These are phyloP conservation scores for Fusarium dlaminii DNA, from an alignment of 2,329 filamentous ascomycete species.

Conservation along the genomic window DNA sequence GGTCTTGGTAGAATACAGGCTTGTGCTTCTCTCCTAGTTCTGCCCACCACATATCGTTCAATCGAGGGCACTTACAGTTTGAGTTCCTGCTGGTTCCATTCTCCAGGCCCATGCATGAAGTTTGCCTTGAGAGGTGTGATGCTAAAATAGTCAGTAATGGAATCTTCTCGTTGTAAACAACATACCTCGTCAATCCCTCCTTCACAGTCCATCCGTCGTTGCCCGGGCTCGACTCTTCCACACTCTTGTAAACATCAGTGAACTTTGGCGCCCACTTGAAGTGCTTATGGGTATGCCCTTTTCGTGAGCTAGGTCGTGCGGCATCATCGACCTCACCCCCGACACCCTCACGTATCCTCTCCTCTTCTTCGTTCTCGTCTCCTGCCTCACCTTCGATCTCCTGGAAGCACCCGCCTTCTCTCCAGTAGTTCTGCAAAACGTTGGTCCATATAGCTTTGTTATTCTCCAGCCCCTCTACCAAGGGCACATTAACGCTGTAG, in stretches of 20 bases:
- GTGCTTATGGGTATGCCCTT: conserved; percentile 78
- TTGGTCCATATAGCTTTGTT: conserved; percentile 82
- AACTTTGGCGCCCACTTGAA: conserved; percentile 96
- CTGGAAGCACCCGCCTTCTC: conserved; percentile 83
- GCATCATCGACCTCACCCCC: conserved; percentile 56
- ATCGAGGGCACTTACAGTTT: conserved; percentile 75
- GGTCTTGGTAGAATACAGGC: conserved; percentile 45
- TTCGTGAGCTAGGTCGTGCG: conserved; percentile 38
- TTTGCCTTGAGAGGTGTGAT: conserved; percentile 92
- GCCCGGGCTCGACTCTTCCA: conserved; percentile 80
- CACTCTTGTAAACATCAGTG: conserved; percentile 85
- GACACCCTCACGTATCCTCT: conserved; percentile 74
- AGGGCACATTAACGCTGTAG: conserved; percentile 91
- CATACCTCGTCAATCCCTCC: conserved; percentile 84
- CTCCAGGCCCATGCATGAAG: conserved; percentile 79
- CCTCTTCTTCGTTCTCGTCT: conserved; percentile 76
- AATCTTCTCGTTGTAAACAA: conserved; percentile 12
- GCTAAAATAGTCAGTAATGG: conserved; percentile 55
- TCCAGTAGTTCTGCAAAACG: conserved; percentile 93
- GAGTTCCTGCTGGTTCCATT: conserved; percentile 75
- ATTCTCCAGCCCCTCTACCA: conserved; percentile 77
- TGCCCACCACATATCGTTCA: conserved; percentile 10
- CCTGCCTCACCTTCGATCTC: conserved; percentile 75
- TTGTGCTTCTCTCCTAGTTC: conserved; percentile 32
- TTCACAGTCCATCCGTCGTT: conserved; percentile 95